A percentile compares a stretch with the other conserved stretches of the same genome.
phyloP scores from a whole-genome alignment of 495 filamentous ascomycete species.

The Penicillium samsonianum region DNA sequence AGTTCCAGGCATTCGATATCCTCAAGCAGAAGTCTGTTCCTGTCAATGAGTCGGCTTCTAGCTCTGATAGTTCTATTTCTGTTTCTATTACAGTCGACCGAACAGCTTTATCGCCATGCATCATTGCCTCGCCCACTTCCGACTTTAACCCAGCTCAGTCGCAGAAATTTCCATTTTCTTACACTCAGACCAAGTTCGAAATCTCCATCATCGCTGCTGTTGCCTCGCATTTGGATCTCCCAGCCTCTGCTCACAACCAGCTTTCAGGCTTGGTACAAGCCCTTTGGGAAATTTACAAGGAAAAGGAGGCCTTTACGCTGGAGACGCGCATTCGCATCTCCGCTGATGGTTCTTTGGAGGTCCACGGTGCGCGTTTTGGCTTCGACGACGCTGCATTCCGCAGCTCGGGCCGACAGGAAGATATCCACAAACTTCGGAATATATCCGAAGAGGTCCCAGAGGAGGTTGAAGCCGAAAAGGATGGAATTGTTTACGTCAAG shows the following conservation, averaged over 20 bases:
- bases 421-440: constrained; percentile 61
- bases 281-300: constrained; percentile 62
- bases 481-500: constrained; percentile 75
- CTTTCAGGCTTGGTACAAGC: constrained; percentile 53
- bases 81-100: constrained; percentile 69
- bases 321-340: constrained; percentile 49
- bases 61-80: constrained; percentile 39
- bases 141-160: constrained; percentile 39
- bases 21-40: constrained; percentile 55
- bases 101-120: constrained; percentile 61
- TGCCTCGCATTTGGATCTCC: constrained; percentile 54
- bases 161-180: constrained; percentile 64
- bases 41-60: constrained; percentile 42
- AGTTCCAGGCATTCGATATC: constrained; percentile 59
- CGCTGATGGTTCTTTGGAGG: constrained; percentile 42
- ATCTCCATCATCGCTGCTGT: constrained; percentile 43
- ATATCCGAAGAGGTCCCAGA: constrained; percentile 51
- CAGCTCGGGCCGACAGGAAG: constrained; percentile 62
- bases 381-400: constrained; percentile 81
- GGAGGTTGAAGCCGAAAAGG: constrained; percentile 65
- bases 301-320: constrained; percentile 67
- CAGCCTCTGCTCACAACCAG: constrained; percentile 39
- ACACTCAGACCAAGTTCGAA: constrained; percentile 35
- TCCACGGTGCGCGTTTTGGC: constrained; percentile 57
- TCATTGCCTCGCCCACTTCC: constrained; percentile 60